phyloP scores from a whole-genome alignment of 805 yeast species.

The Candida incommunis region DNA sequence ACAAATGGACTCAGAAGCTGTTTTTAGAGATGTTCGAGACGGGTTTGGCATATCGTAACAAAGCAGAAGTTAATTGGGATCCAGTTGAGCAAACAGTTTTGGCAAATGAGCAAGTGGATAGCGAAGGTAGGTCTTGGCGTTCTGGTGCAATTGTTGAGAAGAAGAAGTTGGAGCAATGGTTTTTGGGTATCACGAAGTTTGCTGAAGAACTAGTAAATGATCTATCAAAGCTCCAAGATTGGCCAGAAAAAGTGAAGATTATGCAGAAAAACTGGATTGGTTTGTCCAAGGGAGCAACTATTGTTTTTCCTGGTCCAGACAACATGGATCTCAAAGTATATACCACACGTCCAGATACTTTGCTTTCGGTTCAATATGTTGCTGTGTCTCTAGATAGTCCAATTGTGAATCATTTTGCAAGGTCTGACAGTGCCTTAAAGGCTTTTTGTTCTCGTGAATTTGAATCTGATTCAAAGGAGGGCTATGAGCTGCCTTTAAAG shows the following conservation, averaged over 20 bases:
- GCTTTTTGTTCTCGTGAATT: conserved; percentile 26
- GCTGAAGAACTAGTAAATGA: conserved; percentile 58
- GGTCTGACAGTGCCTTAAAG: conserved; percentile 26
- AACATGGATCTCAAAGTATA: conserved; percentile 34
- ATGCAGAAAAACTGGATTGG: conserved; percentile 97
- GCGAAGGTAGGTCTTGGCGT: conserved; percentile 87
- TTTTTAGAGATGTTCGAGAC: conserved; percentile 58
- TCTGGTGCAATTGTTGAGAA: conserved; percentile 93
- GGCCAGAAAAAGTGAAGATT: conserved; percentile 82
- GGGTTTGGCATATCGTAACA: conserved; percentile 73
- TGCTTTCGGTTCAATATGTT: conserved; percentile 67
- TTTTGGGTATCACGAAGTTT: conserved; percentile 73
- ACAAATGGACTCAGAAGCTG: conserved; percentile 83
- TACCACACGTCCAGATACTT: conserved; percentile 85
- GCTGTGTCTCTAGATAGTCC: conserved; percentile 70
- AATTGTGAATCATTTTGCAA: conserved; percentile 29
- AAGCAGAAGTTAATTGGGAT: conserved; percentile 94
- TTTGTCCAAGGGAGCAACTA: conserved; percentile 63
- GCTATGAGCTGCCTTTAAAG: conserved; percentile 35
- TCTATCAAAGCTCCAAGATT: conserved; percentile 41
- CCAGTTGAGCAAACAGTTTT: conserved; percentile 90
- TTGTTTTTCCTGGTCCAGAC: conserved; percentile 30
- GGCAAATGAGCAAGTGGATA: conserved; percentile 93
- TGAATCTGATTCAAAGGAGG: conserved; percentile 39
- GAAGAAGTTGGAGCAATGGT: conserved; percentile 77